A percentile compares a stretch with the other conserved stretches of the same genome.
These are phyloP conservation scores for Henckelia pumila DNA, from an alignment of 257 asterid genomes.

Conservation along the genomic window DNA sequence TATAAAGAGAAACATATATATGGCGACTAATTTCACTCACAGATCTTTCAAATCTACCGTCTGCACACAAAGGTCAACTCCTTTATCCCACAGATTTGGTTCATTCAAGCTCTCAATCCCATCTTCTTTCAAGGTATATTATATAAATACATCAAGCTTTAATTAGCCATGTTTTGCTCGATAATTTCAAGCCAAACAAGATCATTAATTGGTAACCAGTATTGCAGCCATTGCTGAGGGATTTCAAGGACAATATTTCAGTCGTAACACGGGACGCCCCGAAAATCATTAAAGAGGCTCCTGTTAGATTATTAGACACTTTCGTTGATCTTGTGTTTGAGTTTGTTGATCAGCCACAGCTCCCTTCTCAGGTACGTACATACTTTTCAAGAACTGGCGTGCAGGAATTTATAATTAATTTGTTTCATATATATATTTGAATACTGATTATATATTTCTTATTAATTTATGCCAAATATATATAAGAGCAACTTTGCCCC, in stretches of 20 bases:
- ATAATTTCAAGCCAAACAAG: no score
- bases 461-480: neutral
- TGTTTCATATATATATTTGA: no score
- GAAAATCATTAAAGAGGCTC: slow-evolving; percentile 15
- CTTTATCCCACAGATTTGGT: slow-evolving; percentile 18
- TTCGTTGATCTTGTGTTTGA: slow-evolving; percentile 34
- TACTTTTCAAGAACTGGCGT: no score
- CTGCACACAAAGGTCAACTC: slow-evolving; percentile 7
- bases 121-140: slow-evolving; percentile 17
- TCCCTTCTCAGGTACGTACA: slow-evolving; percentile 49
- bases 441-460: neutral
- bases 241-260: slow-evolving; percentile 23
- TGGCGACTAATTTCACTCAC: no score
- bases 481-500: slow-evolving; percentile 45
- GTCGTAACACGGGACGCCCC: neutral
- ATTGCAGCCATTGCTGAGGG: slow-evolving; percentile 30
- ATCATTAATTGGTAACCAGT: no score
- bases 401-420: no score
- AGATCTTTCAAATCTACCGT: no score
- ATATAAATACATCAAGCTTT: no score
- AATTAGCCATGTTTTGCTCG: no score
- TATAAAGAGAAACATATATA: no score
- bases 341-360: slow-evolving; percentile 42
- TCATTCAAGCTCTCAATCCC: slow-evolving; percentile 23
- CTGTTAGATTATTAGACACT: slow-evolving; percentile 29